Percentiles rank a stretch among this genome's conserved stretches.
Evolutionary conservation across 768 basidiomycete genomes (phyloP).

Genomic region (Rossbeevera mucosa): DNA sequence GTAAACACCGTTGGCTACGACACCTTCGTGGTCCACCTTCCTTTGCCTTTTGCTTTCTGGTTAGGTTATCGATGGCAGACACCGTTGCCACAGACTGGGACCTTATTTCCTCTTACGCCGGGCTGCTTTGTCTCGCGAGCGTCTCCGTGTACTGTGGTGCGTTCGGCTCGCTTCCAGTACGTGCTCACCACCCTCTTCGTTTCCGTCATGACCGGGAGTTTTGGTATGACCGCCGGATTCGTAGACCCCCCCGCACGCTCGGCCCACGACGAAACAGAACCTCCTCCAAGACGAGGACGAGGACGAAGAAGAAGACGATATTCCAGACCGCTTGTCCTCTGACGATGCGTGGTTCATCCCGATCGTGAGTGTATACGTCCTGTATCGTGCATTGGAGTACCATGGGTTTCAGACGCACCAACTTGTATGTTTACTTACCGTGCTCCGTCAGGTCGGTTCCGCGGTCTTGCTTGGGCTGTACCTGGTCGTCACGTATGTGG

Average conservation of each 20-base stretch:
- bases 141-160: conserved; percentile 69
- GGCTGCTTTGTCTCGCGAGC: conserved; percentile 60
- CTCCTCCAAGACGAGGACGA: conserved; percentile 42
- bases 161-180: conserved; percentile 61
- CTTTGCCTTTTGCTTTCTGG: neutral
- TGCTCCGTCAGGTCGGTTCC: conserved; percentile 57
- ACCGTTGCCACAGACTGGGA: conserved; percentile 42
- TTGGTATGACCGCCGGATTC: neutral
- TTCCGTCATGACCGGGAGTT: neutral
- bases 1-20: neutral
- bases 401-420: neutral
- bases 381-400: neutral
- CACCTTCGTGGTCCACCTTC: neutral
- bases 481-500: conserved; percentile 65
- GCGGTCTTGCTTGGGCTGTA: conserved; percentile 65
- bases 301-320: conserved; percentile 48
- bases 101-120: conserved; percentile 62
- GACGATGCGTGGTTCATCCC: conserved; percentile 74
- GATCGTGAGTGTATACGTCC: conserved; percentile 44
- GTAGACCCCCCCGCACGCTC: conserved; percentile 8
- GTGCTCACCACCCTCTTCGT: conserved; percentile 18
- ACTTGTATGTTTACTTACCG: neutral
- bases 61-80: conserved; percentile 9
- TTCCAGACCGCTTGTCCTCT: conserved; percentile 57
- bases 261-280: neutral